Evolutionary conservation across 306 rosid genomes (phyloP).

Genomic region (Lagenaria siceraria): DNA sequence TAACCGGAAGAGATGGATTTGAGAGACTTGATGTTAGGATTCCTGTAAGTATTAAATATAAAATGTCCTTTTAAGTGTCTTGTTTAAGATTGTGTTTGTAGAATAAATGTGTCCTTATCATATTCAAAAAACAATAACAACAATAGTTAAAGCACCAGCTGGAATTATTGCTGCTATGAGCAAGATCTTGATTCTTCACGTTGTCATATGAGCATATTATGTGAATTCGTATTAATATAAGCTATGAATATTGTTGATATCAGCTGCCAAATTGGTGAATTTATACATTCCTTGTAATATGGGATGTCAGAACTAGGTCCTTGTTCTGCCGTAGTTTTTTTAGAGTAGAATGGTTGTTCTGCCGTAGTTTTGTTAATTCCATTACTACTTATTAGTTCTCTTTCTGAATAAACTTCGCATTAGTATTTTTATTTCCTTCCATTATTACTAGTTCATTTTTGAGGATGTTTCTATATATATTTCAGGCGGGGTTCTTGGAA

Average conservation of each 20-base stretch:
- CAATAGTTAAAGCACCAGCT: background rate
- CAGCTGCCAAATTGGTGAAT: background rate
- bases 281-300: background rate
- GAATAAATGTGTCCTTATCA: background rate
- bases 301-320: background rate
- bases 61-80: background rate
- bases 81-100: background rate
- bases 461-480: constrained; percentile 4
- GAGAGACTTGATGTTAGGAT: constrained; percentile 79
- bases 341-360: too few relatives aligned
- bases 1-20: constrained; percentile 83
- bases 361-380: background rate
- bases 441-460: background rate
- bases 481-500: constrained; percentile 94
- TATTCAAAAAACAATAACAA: background rate
- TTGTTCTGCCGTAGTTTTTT: background rate
- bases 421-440: background rate
- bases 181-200: background rate
- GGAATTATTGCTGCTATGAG: background rate
- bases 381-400: background rate
- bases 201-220: background rate
- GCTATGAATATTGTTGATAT: background rate
- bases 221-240: background rate
- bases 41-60: constrained; percentile 50
- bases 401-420: background rate